Base-by-base conservation (phyloP, 257 asterid genomes). In the Ehretia macrophylla region DNA sequence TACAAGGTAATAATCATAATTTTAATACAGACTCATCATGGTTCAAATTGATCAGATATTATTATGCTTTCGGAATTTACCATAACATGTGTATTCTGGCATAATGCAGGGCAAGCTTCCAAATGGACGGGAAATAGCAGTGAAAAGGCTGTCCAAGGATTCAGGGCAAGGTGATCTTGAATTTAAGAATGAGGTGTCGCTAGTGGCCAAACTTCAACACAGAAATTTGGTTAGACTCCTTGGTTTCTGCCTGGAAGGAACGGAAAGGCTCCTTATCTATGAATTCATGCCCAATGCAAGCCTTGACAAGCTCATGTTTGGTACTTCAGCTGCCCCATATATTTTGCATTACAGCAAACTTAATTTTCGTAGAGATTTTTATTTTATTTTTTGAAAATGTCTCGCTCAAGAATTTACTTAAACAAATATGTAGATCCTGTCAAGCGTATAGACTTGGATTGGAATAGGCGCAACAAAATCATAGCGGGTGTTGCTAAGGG, bases 1-100 rank as follows among this genome's bases (percentile, higher is more conserved):
- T 69, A 74, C 57, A 74, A 65, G 79, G 79, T 74, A 65, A 27
- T 27, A 27, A 27, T 27, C 35, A 27, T 27, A 27, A 27, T 27
- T 27, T 27, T 27, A 27, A 27, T 27, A 1, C 35, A n/a, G n/a
- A n/a, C n/a, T n/a, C n/a, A n/a, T n/a, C n/a, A n/a, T n/a, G n/a
- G n/a, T n/a, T 27, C 35, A 27, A 6, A 6, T 27, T 1, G 6
- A 27, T 27, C 35, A 27, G 35, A 27, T n/a, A 27, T 27, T 27
- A 27, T 27, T 27, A 6, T 27, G 3, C 35, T 27, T 27, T 27
- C 35, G 6, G 35, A 51, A 18, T 9, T 20, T 20, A 14, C 14
- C 17, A 3, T 14, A 52, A 19, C 21, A 14, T 27, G 20, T 49
- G 11, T 6, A 3, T 49, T 49, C 11, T 49, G 17, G 17, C 17